phyloP scores from a whole-genome alignment of 768 basidiomycete species.

The Royoungia palumana region DNA sequence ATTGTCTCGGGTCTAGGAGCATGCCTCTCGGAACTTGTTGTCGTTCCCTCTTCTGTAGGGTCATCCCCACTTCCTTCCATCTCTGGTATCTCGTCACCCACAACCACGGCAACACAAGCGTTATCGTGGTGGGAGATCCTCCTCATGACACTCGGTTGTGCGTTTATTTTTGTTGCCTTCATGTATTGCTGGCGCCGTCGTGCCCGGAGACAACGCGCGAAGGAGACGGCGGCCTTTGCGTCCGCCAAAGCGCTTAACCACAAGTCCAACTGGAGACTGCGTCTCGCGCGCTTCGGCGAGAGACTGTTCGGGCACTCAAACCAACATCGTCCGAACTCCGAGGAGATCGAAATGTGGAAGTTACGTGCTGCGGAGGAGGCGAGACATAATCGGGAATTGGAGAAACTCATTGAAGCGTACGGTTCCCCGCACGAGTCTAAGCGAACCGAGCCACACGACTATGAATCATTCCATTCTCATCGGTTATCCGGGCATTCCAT shows the following conservation, averaged over 20 bases:
- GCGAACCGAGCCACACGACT: slow-evolving; percentile 19
- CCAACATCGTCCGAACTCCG: slow-evolving; percentile 31
- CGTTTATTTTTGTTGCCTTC: slow-evolving; percentile 69
- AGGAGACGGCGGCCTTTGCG: slow-evolving; percentile 65
- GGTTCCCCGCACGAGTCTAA: slow-evolving; percentile 36
- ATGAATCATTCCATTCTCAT: slow-evolving; percentile 27
- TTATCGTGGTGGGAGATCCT: slow-evolving; percentile 84
- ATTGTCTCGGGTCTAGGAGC: slow-evolving; percentile 71
- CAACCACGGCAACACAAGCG: slow-evolving; percentile 31
- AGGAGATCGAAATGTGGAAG: slow-evolving; percentile 51
- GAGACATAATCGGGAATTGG: slow-evolving; percentile 45
- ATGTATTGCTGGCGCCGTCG: slow-evolving; percentile 69
- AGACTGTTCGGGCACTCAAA: slow-evolving; percentile 51
- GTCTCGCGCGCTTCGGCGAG: slow-evolving; percentile 55
- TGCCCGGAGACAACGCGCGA: slow-evolving; percentile 63
- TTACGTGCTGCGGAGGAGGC: slow-evolving; percentile 50
- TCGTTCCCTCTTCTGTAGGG: slow-evolving; percentile 44
- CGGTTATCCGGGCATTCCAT: slow-evolving; percentile 50
- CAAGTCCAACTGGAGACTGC: slow-evolving; percentile 50
- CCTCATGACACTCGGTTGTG: slow-evolving; percentile 77
- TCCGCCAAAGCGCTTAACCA: slow-evolving; percentile 51
- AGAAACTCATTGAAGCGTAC: slow-evolving; percentile 49
- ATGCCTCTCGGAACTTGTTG: slow-evolving; percentile 75
- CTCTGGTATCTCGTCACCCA: slow-evolving; percentile 57
- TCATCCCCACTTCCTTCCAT: slow-evolving; percentile 46